Base-by-base conservation (phyloP, 768 basidiomycete species). In the Agaricus subrufescens region DNA sequence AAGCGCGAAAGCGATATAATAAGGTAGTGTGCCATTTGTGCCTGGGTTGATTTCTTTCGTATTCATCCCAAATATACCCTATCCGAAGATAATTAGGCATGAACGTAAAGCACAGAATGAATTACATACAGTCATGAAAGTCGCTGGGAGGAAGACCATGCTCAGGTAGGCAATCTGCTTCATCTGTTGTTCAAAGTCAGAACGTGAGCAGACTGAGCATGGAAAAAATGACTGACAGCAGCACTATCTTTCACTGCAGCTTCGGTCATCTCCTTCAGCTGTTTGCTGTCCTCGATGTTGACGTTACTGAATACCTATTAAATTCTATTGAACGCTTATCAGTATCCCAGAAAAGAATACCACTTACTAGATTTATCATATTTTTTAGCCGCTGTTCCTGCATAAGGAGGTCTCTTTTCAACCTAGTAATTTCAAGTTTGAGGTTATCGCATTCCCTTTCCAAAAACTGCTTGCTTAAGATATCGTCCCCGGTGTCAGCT, bases 1-100 rank as follows among this genome's bases (percentile, higher is more conserved):
- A 10, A 84, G 37, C 1, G 82, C 76, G 1, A 67, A 68, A 38
- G 59, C 75, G 23, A 76, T 56, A 56, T 81, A 86, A 56, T 75
- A 73, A 3, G 57, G 15, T 6, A 83, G 58, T 3, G 76, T 78
- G 40, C 73, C 78, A 0, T 56, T 19, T 1, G 76, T 72, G 15
- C 64, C 52, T 0, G 56, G 67, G 29, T 64, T 68, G 49, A 84
- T 70, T 64, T 79, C 75, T 31, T 50, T 39, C 11, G 85, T 69
- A 59, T 85, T 85, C 83, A 85, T 85, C 11, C 84, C 79, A 52
- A 84, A 84, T 7, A 83, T 66, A 39, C 70, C 75, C 84, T 84
- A 54, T 2, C 3, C 45, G 12, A 27, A 29, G 46, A 42, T 25
- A 34, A 23, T 43, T 26, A 27, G 11, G 27, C 23, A 27, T 27